phyloP scores from a whole-genome alignment of 1,284 basidiomycete genomes.

The Salmacisia buchloeana region DNA sequence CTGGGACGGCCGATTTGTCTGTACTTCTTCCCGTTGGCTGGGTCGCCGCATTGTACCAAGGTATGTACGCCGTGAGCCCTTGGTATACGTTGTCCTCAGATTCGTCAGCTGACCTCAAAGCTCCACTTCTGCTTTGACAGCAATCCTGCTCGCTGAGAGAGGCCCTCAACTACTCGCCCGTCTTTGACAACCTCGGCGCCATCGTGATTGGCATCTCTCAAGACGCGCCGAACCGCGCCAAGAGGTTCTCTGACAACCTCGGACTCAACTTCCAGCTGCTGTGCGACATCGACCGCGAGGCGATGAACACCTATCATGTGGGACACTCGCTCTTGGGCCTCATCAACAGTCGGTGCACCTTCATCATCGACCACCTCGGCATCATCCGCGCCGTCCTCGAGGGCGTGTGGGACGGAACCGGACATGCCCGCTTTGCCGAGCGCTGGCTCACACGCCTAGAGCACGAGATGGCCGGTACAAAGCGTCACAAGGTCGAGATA shows the following conservation, averaged over 20 bases:
- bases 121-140: too few species aligned
- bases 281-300: constrained; percentile 25
- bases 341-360: constrained; percentile 32
- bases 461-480: constrained; percentile 27
- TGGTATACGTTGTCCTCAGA: background rate
- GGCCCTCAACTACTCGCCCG: constrained; percentile 29
- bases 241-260: constrained; percentile 34
- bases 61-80: background rate
- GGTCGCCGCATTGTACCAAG: constrained; percentile 35
- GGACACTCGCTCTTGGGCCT: constrained; percentile 26
- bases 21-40: constrained; percentile 43
- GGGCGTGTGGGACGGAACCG: constrained; percentile 34
- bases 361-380: constrained; percentile 39
- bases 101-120: background rate
- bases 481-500: constrained; percentile 19
- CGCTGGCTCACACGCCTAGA: constrained; percentile 38
- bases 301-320: constrained; percentile 32
- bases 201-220: constrained; percentile 43
- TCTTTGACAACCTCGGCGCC: constrained; percentile 38
- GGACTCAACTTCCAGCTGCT: constrained; percentile 30
- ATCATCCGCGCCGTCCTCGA: constrained; percentile 33
- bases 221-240: constrained; percentile 23
- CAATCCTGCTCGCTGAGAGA: constrained; percentile 38
- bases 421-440: constrained; percentile 36
- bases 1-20: constrained; percentile 38